Base-by-base conservation (phyloP, 768 basidiomycete species). In the Lentinula boryana region DNA sequence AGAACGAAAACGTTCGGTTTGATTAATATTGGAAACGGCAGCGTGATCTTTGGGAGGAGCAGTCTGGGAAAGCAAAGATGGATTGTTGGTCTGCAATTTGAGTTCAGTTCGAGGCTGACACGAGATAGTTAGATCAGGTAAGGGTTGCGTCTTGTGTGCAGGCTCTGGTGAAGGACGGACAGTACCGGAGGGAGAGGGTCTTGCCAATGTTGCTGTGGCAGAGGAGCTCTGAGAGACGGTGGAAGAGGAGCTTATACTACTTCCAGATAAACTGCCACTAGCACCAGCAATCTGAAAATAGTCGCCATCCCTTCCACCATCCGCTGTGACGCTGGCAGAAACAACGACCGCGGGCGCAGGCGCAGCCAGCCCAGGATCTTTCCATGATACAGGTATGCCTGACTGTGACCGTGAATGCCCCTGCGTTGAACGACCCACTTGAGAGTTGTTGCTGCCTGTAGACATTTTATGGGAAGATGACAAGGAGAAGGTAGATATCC, bases 21-120 rank as follows among this genome's bases (percentile, higher is more conserved):
- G 68, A 35, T 70, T 64, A n/a, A 69, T 66, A 31, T 56, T 65
- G 6, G 66, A 63, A n/a, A 70, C 41, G 46, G 69, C 66, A 4
- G 70, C 62, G 12, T 70, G 63, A 7, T 70, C 64, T 50, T 75
- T 70, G 58, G 67, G 66, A 32, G 85, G 85, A 4, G 86, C 86
- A 7, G 86, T 87, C 63, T 82, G 84, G n/a, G 84, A 84, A 40
- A 88, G 78, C 27, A 88, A 76, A 15, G 86, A 88, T 21, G 80
- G 77, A 27, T 72, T 75, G 31, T 63, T 63, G 35, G 40, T 54
- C n/a, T 31, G 40, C 36, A 46, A 56, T 72, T 75, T 58, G 59
- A 66, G 58, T 52, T 63, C 66, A 27, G 63, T 32, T 43, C 63
- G 64, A 43, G 46, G 21, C 36, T 54, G 33, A 6, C 15, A 21